phyloP scores from a whole-genome alignment of 139 green algal genomes.

The Pleodorina starrii region DNA sequence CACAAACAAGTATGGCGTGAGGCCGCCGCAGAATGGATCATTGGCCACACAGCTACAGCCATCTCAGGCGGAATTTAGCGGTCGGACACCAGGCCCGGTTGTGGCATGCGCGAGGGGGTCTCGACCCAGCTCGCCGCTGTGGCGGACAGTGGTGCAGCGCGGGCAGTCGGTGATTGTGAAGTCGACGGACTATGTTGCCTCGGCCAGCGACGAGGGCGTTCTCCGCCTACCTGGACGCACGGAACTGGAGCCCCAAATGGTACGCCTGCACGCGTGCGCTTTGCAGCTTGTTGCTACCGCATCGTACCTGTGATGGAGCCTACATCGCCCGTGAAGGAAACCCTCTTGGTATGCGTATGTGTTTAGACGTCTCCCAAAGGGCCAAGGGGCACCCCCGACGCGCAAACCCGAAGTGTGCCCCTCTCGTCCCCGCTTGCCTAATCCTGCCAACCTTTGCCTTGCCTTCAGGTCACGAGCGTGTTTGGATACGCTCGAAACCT shows the following conservation, averaged over 20 bases:
- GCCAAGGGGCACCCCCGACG: no score
- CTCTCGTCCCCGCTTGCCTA: no score
- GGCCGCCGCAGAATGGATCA: background rate
- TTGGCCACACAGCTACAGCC: background rate
- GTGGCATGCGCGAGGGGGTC: background rate
- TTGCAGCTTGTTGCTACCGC: no score
- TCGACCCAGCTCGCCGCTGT: background rate
- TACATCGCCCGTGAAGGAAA: no score
- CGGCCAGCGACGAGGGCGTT: constrained; percentile 78
- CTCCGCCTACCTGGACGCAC: constrained; percentile 79
- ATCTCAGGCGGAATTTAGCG: constrained; percentile 21
- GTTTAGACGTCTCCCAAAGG: no score
- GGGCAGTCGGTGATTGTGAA: constrained; percentile 11
- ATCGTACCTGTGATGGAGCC: no score
- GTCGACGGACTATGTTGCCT: constrained; percentile 78
- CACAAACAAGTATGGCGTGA: constrained; percentile 9
- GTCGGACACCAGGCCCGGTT: background rate
- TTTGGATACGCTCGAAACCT: constrained; percentile 84
- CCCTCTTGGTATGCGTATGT: no score
- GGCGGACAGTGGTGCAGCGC: background rate
- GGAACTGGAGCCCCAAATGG: constrained; percentile 68
- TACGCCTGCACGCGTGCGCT: no score
- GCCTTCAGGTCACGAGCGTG: constrained; percentile 69
- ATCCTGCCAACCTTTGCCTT: no score
- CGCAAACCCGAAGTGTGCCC: no score